Base-by-base conservation (phyloP, 257 asterid genomes). In the Anisodus acutangulus region DNA sequence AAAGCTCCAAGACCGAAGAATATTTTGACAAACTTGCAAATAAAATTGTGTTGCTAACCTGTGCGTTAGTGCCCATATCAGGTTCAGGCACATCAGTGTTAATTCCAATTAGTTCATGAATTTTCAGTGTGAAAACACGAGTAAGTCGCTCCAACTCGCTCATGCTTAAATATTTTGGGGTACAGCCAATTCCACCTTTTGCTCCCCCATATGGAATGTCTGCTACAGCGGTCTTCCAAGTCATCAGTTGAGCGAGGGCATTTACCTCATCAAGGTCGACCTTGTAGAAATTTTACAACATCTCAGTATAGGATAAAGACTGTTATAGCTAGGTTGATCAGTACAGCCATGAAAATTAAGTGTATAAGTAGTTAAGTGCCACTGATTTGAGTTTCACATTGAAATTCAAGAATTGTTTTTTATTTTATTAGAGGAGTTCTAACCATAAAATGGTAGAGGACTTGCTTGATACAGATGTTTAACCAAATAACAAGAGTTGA, bases 171-270 rank as follows among this genome's bases (percentile, higher is more conserved):
- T 96, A 97, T 87, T 93, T 92, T 0, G 99, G 98, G 0, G 13
- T 88, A 79, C 99, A 97, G 45, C 98, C 99, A 26, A 97, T 94
- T 37, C 99, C 98, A 68, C 99, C 99, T 89, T 97, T 97, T 66
- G 98, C 98, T 78, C 99, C 99, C 59, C 99, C 98, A 85, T 95
- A 95, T 4, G 98, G 98, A 81, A 97, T 90, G 85, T 97, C 94
- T 5, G 92, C 97, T 59, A 95, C 99, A 60, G 98, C 98, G 9
- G 97, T 97, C 94, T 97, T 97, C 99, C 99, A 97, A 12, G 99
- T 97, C 99, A 97, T 97, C 90, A 97, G 80, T 90, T 97, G 99
- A 81, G 99, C 99, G 68, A 96, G 97, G 63, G 99, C 99, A 80
- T 96, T 96, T 80, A 96, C 99, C 88, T 94, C 98, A 90, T 97